A percentile compares a stretch with the other conserved stretches of the same genome.
phyloP scores from a whole-genome alignment of 768 basidiomycete genomes.

The Lentinula sp. region DNA sequence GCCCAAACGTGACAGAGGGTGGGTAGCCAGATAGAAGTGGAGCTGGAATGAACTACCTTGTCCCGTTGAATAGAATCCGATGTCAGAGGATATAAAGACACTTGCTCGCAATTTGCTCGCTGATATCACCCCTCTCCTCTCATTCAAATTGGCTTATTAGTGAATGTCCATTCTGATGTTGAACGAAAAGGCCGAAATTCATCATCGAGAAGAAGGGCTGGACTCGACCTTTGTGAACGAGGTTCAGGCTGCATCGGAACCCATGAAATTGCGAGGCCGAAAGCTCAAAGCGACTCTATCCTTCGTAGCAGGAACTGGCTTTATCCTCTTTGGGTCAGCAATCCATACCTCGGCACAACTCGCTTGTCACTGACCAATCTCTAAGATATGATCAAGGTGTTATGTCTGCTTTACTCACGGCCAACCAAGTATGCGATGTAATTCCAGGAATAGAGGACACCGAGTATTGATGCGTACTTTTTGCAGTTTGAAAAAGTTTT shows the following conservation, averaged over 20 bases:
- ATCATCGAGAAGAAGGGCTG: not conserved
- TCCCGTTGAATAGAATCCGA: not conserved
- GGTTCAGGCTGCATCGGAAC: conserved; percentile 2
- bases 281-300: conserved; percentile 42
- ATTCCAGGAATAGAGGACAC: not conserved
- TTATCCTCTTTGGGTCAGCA: conserved; percentile 54
- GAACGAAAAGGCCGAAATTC: not conserved
- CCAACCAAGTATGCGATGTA: conserved; percentile 32
- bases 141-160: not conserved
- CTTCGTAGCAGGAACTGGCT: conserved; percentile 53
- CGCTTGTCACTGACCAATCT: not conserved
- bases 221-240: not conserved
- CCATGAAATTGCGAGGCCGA: conserved; percentile 28
- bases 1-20: not conserved
- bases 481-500: conserved; percentile 50
- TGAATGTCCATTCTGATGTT: not conserved
- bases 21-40: not conserved
- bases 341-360: not conserved
- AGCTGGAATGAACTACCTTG: not conserved
- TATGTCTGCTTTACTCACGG: conserved; percentile 60
- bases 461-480: too few species aligned
- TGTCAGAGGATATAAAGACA: not conserved
- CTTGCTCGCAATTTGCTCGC: not conserved
- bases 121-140: not conserved
- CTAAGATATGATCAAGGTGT: conserved; percentile 63